Base-by-base conservation (phyloP, 202 grass and related monocot species). In the Digitaria exilis region DNA sequence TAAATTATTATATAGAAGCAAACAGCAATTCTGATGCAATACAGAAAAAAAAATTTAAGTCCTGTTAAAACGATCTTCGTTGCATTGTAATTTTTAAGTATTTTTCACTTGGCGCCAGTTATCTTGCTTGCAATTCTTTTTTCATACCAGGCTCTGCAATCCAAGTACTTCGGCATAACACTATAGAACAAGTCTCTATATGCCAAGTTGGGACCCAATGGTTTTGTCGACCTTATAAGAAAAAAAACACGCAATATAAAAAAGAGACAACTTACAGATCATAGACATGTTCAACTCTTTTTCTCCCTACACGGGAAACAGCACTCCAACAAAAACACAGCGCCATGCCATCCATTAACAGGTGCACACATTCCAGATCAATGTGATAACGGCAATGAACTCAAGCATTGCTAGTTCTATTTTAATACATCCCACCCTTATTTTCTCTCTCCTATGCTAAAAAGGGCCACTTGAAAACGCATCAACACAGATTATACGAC, bases 311-410 rank as follows among this genome's bases (percentile, higher is more conserved):
- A 21, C 1, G 7, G 10, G 37, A 39, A 49, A 65, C 32, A 69
- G 57, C 57, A 30, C 56, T 83, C 35, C 37, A 24, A 66, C 73
- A 73, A 74, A 84, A 80, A 51, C 13, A 32, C 52, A 46, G 63
- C 29, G 11, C 57, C 45, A 45, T 66, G 62, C 15, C 26, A 67
- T 9, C 15, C 24, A 60, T 46, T 7, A 41, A 45, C 42, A 19
- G 42, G 45, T 42, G 13, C 52, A 43, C 5, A 65, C 50, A 76
- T 49, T 32, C 37, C 13, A 43, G 45, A 55, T 49, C 55, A 81
- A 48, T 35, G 12, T 48, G 44, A 22, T 9, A 30, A 82, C 35
- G 75, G 5, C 51, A 52, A 66, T 44, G 46, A 45, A 69, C 50
- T 65, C 18, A 48, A 67, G 31, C 44, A 70, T 37, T 65, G 55